A percentile compares a stretch with the other conserved stretches of the same genome.
These are phyloP conservation scores for Monosporozyma siamensis DNA, from an alignment of 805 yeast genomes.

Conservation along the genomic window DNA sequence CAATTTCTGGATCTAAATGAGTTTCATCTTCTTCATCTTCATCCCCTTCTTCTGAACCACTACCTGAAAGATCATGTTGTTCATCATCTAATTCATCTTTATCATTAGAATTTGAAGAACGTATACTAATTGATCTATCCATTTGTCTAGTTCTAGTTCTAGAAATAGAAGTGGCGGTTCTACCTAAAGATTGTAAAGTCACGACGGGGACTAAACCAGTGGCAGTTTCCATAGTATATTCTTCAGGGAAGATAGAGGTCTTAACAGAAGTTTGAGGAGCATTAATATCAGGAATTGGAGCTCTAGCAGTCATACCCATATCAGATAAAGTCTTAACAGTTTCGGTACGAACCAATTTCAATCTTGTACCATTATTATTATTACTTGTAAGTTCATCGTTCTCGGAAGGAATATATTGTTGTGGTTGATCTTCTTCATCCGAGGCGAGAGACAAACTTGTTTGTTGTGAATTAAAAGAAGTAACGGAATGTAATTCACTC, in stretches of 20 bases:
- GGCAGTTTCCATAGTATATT: conserved; percentile 76
- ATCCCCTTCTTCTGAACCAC: conserved; percentile 6
- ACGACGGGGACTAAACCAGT: conserved; percentile 81
- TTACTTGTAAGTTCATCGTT: background rate
- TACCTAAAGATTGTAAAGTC: conserved; percentile 60
- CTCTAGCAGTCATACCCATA: conserved; percentile 47
- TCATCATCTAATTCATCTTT: conserved; percentile 9
- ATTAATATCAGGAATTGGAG: conserved; percentile 48
- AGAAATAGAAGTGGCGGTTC: conserved; percentile 34
- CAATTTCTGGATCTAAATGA: conserved; percentile 55
- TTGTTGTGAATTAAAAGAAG: conserved; percentile 10
- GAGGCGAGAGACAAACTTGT: conserved; percentile 9
- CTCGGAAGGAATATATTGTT: conserved; percentile 17
- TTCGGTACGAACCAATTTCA: conserved; percentile 51
- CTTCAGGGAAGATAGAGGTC: conserved; percentile 83
- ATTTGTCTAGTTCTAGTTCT: conserved; percentile 33
- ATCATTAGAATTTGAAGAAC: conserved; percentile 8
- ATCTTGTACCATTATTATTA: conserved; percentile 4
- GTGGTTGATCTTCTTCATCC: conserved; percentile 17
- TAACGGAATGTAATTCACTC: conserved; percentile 11
- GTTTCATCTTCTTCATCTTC: conserved; percentile 19
- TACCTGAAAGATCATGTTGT: conserved; percentile 13
- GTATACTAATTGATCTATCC: conserved; percentile 8
- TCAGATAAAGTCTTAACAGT: conserved; percentile 61
- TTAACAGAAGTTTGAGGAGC: conserved; percentile 43